Evolutionary conservation across 2,329 filamentous ascomycete genomes (phyloP), one percentile per base, ranked within the genome.

Genomic region (Phaeosphaeria sp.): DNA sequence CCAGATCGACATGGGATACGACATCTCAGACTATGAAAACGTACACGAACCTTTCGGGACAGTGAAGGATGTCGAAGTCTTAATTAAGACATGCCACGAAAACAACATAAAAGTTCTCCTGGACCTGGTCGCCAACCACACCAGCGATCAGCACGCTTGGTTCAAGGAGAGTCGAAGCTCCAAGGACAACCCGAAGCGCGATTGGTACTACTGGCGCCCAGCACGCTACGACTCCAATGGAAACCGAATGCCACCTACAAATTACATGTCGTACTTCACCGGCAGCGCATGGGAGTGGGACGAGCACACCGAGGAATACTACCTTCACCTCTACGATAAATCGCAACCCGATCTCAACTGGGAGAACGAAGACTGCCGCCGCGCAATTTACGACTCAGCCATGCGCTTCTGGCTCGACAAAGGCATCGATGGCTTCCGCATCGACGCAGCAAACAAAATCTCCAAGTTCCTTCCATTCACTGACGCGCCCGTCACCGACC

Each of bases 71-170:
- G 84, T 90, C 50, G 87, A 91, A 55, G 75, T 77, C 0, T 73
- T 92, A 36, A 87, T 90, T 50, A 69, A 81, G 23, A 84, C 84
- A 46, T 82, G 85, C 42, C 87, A 90, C 58, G 75, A 82, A 17
- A 82, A 88, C 3, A 87, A 84, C 2, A 90, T 93, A 85, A 87
- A 85, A 63, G 77, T 93, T 11, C 87, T 93, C 55, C 83, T 93
- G 57, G 90, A 93, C 69, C 80, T 93, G 2, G 90, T 93, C 1
- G 84, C 93, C 60, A 94, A 93, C 64, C 90, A 94, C 72, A 92
- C 90, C 0, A 90, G 87, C 2, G 85, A 89, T 62, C 83, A 90
- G 71, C 88, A 91, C 66, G 81, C 82, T 3, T 93, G 89, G 89
- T 92, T 92, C 76, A 81, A 85, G 48, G 84, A 90, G 68, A 89